phyloP scores from a whole-genome alignment of 306 rosid species.

The Quillaja saponaria region DNA sequence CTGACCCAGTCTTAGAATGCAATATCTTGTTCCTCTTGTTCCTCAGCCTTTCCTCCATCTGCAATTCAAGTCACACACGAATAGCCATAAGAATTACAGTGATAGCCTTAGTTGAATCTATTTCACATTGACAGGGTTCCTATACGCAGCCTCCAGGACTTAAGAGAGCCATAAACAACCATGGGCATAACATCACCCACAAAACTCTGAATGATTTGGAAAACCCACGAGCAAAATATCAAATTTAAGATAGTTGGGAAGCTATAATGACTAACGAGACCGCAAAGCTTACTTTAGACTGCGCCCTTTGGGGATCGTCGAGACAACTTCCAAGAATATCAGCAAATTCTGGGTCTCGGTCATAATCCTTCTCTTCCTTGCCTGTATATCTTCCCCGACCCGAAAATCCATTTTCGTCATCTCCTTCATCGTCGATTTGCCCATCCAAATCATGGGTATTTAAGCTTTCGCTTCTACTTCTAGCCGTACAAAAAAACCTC shows the following conservation, averaged over 20 bases:
- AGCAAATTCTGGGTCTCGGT: conserved; percentile 82
- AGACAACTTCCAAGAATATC: conserved; percentile 65
- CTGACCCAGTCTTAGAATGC: conserved; percentile 87
- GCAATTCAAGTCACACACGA: conserved; percentile 25
- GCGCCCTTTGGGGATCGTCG: conserved; percentile 75
- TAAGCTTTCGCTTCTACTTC: conserved; percentile 26
- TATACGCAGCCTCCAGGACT: conserved; percentile 31
- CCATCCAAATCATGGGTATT: conserved; percentile 33
- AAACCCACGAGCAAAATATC: neutral
- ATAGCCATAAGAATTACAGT: conserved; percentile 11
- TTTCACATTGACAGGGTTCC: neutral
- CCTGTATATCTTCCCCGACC: conserved; percentile 45
- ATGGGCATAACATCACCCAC: conserved; percentile 14
- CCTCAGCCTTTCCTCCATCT: conserved; percentile 89
- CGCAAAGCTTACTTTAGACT: conserved; percentile 60
- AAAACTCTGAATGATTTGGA: conserved; percentile 18
- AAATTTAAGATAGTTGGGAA: neutral
- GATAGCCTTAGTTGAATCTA: neutral
- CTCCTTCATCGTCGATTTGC: conserved; percentile 38
- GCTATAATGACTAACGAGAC: neutral
- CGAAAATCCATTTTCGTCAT: conserved; percentile 38
- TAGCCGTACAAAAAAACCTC: conserved; percentile 24
- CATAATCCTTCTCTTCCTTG: conserved; percentile 57
- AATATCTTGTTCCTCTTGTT: conserved; percentile 79
- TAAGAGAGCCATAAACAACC: neutral